phyloP scores from a whole-genome alignment of 2,329 filamentous ascomycete species.

The Trichoderma atroviride region DNA sequence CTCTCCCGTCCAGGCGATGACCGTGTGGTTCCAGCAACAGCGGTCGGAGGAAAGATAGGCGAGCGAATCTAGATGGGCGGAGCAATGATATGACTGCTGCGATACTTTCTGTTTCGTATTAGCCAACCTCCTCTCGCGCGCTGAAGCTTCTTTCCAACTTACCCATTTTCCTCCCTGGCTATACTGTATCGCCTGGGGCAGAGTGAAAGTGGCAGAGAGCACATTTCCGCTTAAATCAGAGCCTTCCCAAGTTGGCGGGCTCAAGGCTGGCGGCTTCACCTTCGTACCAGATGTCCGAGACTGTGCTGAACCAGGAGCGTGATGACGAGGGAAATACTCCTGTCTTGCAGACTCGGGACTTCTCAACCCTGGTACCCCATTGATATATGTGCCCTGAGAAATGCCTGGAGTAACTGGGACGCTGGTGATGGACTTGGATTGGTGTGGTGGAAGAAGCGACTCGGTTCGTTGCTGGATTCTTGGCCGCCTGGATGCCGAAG shows the following conservation, averaged over 20 bases:
- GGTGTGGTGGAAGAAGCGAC: conserved; percentile 1
- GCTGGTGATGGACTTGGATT: conserved; percentile 15
- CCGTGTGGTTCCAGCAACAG: conserved; percentile 83
- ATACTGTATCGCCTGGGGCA: conserved; percentile 60
- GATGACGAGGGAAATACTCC: neutral
- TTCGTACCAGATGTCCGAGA: neutral
- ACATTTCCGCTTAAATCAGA: conserved; percentile 54
- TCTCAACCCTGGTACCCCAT: too few relatives aligned
- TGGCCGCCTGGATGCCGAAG: neutral
- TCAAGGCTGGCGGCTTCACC: too few relatives aligned
- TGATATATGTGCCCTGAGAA: conserved; percentile 12
- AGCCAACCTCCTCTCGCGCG: neutral
- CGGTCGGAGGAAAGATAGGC: conserved; percentile 75
- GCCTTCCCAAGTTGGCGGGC: too few relatives aligned
- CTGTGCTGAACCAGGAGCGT: neutral
- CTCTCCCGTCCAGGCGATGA: conserved; percentile 94
- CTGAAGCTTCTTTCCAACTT: conserved; percentile 32
- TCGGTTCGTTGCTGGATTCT: neutral
- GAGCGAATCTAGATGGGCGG: conserved; percentile 88
- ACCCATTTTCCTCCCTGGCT: conserved; percentile 62
- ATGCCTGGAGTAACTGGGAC: conserved; percentile 22
- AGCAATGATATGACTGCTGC: conserved; percentile 72
- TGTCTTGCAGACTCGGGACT: neutral
- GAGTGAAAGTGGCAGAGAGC: conserved; percentile 65
- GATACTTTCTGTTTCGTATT: neutral